Conservation (phyloP, 2,329 filamentous ascomycete genomes). For the Fonsecaea monophora region DNA sequence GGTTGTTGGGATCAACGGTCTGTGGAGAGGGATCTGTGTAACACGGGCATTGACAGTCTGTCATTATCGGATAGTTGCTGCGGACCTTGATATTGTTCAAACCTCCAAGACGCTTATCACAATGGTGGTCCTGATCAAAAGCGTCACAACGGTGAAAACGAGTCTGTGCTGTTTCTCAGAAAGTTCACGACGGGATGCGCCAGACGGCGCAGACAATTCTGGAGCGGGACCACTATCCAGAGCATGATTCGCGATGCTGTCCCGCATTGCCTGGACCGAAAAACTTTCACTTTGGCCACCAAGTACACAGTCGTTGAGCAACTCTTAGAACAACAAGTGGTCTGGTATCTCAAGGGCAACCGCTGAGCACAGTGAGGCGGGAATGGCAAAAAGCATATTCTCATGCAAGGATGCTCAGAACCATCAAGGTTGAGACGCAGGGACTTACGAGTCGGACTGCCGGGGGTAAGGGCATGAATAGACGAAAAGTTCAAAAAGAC, state of each 20-base stretch:
- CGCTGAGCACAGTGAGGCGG: neutral
- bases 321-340: neutral
- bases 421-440: slow-evolving; percentile 1
- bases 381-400: slow-evolving; percentile 4
- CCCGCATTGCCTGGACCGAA: neutral
- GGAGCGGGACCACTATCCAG: neutral
- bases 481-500: neutral
- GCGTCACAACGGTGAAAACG: neutral
- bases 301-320: neutral
- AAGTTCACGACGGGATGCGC: neutral
- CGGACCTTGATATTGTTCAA: slow-evolving; percentile 21
- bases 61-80: slow-evolving; percentile 20
- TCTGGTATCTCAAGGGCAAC: neutral
- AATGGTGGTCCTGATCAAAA: neutral
- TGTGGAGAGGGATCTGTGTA: slow-evolving; percentile 2
- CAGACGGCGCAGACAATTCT: neutral
- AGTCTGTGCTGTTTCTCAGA: neutral
- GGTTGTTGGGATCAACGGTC: slow-evolving; percentile 15
- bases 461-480: neutral
- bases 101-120: neutral
- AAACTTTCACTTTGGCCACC: neutral
- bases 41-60: slow-evolving; percentile 9
- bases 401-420: slow-evolving; percentile 5
- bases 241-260: neutral
- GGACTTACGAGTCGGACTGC: neutral